phyloP scores from a whole-genome alignment of 2,329 filamentous ascomycete genomes.

The Fusarium ambrosium region DNA sequence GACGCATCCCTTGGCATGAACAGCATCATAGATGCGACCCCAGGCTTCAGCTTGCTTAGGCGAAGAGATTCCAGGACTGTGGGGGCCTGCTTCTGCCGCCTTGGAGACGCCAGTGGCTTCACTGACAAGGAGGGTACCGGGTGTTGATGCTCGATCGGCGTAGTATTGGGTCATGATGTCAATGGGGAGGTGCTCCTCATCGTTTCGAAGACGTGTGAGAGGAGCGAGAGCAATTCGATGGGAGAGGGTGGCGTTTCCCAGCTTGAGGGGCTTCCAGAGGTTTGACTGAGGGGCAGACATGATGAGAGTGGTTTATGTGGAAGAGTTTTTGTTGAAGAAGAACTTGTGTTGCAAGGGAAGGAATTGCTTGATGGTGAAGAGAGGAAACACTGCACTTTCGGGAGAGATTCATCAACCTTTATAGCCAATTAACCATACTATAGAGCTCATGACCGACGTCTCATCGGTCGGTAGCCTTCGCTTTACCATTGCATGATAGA shows the following conservation, averaged over 20 bases:
- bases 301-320: background rate
- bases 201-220: conserved; percentile 65
- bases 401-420: background rate
- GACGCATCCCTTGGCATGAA: conserved; percentile 72
- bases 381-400: background rate
- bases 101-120: conserved; percentile 61
- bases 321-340: background rate
- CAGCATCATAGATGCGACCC: conserved; percentile 71
- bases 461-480: background rate
- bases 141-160: conserved; percentile 57
- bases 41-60: conserved; percentile 70
- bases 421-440: background rate
- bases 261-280: conserved; percentile 54
- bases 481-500: background rate
- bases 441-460: background rate
- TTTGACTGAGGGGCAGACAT: conserved; percentile 36
- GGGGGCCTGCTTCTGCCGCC: conserved; percentile 35
- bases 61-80: conserved; percentile 71
- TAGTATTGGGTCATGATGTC: conserved; percentile 58
- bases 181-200: conserved; percentile 52
- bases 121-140: conserved; percentile 60
- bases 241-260: conserved; percentile 55
- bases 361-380: background rate
- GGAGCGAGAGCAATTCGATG: conserved; percentile 68
- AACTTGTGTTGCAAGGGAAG: background rate